Base-by-base conservation (phyloP, 225 moss, liverwort and hornwort species). In the Sphagnum contortum region DNA sequence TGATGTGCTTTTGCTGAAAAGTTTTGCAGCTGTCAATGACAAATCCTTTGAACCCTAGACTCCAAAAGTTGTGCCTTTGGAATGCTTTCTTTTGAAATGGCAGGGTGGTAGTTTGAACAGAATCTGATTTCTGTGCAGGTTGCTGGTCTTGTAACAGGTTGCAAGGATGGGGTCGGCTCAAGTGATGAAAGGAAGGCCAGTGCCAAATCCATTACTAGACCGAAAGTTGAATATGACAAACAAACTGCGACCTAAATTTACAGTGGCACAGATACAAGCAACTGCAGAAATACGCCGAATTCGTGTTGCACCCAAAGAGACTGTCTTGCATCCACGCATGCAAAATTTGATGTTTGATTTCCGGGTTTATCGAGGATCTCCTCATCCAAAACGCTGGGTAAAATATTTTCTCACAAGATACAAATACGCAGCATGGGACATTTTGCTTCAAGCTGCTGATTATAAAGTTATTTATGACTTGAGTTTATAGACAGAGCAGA, bases 311-410 rank as follows among this genome's bases (percentile, higher is more conserved):
- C 77, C 80, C 4, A 83, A 75, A 9, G 61, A 48, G 48, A 66
- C 67, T 1, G 2, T 77, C 45, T 0, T 77, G 0, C 70, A 59
- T 51, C 80, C 80, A 66, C 71, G 68, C 1, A 77, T 77, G 2
- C 73, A 80, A 0, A 75, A 73, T 57, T 68, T 80, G 53, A 80
- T 84, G 69, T 84, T 61, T 66, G 83, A 84, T 71, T 71, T 68
- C 3, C 77, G 77, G 5, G 55, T 80, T 60, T 72, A 77, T 68
- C 66, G 69, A 8, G 80, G 80, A 13, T 75, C 59, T 47, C 53
- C 57, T 0, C 56, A 47, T 54, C 61, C 55, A 3, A 54, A 63
- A 6, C 55, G 7, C 12, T 73, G 0, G 69, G 83, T 80, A 70
- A 64, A 5, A 1, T 29, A 10, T 13, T 13, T 8, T 3, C 58